Evolutionary conservation across 768 basidiomycete species (phyloP).

Genomic region (Kwoniella sp.): DNA sequence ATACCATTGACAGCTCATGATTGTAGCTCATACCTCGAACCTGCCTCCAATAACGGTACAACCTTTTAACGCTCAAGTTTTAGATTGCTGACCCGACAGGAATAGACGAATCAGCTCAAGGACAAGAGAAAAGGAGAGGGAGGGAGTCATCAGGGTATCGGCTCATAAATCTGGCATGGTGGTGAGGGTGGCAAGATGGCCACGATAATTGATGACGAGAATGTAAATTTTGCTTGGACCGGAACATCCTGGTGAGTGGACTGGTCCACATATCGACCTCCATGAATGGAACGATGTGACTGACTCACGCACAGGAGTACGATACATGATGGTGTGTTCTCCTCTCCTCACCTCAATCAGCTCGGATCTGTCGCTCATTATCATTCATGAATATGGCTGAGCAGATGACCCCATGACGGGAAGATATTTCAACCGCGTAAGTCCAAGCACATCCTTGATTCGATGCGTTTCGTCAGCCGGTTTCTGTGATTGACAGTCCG

Average conservation of each 20-base stretch:
- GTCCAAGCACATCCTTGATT: neutral
- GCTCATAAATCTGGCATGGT: neutral
- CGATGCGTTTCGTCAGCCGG: too few relatives aligned
- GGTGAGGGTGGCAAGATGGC: constrained; percentile 21
- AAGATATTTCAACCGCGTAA: constrained; percentile 24
- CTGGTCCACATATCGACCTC: neutral
- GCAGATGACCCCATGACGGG: constrained; percentile 14
- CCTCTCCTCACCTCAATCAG: neutral
- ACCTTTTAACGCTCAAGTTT: too few relatives aligned
- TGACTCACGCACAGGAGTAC: constrained; percentile 13
- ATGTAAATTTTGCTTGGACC: constrained; percentile 27
- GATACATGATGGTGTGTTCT: constrained; percentile 23
- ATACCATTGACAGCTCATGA: too few relatives aligned
- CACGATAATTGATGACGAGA: constrained; percentile 34
- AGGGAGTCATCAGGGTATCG: neutral
- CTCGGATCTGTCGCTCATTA: too few relatives aligned
- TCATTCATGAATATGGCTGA: too few relatives aligned
- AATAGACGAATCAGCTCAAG: too few relatives aligned
- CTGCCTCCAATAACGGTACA: too few relatives aligned
- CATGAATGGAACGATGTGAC: too few relatives aligned
- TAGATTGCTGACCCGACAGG: too few relatives aligned
- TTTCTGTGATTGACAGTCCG: neutral
- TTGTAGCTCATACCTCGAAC: too few relatives aligned
- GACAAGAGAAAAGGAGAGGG: neutral
- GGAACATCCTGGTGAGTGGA: constrained; percentile 35